Percentiles rank a stretch among this genome's conserved stretches.
These are phyloP conservation scores for Onygenales sp. DNA, from an alignment of 2,329 filamentous ascomycete genomes.

Conservation along the genomic window DNA sequence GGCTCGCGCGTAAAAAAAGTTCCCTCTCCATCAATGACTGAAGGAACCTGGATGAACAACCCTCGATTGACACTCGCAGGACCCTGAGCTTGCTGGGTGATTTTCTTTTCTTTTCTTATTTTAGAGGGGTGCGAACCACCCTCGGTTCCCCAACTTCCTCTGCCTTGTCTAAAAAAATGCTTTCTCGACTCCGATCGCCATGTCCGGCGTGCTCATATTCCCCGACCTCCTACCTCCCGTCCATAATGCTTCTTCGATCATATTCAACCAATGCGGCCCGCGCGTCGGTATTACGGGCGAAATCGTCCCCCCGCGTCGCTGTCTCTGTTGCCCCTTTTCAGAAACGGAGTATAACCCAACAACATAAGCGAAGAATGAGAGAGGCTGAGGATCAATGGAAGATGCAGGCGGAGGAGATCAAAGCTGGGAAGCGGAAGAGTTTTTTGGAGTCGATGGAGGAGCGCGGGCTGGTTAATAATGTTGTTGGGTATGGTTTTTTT, in stretches of 20 bases:
- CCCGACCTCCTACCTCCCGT: neutral
- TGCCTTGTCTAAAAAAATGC: neutral
- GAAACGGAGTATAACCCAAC: constrained; percentile 28
- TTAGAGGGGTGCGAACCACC: neutral
- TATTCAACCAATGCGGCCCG: neutral
- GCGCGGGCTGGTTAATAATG: constrained; percentile 36
- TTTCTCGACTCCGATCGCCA: neutral
- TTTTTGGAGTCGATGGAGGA: constrained; percentile 38
- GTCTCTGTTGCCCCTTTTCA: neutral
- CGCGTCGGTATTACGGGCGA: neutral
- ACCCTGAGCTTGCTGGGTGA: neutral
- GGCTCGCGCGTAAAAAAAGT: too few relatives aligned
- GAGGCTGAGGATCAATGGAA: constrained; percentile 34
- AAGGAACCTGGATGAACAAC: neutral
- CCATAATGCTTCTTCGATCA: neutral
- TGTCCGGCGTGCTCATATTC: neutral
- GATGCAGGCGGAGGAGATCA: constrained; percentile 32
- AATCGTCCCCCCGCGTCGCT: too few relatives aligned
- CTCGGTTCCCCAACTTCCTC: neutral
- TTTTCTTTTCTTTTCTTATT: neutral
- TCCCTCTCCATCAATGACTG: too few relatives aligned
- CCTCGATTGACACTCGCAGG: neutral
- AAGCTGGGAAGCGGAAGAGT: constrained; percentile 32
- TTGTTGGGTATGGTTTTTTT: constrained; percentile 32
- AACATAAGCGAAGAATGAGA: constrained; percentile 26